Base-by-base conservation (phyloP, 106 monocot genomes). In the Dioscorea alata region DNA sequence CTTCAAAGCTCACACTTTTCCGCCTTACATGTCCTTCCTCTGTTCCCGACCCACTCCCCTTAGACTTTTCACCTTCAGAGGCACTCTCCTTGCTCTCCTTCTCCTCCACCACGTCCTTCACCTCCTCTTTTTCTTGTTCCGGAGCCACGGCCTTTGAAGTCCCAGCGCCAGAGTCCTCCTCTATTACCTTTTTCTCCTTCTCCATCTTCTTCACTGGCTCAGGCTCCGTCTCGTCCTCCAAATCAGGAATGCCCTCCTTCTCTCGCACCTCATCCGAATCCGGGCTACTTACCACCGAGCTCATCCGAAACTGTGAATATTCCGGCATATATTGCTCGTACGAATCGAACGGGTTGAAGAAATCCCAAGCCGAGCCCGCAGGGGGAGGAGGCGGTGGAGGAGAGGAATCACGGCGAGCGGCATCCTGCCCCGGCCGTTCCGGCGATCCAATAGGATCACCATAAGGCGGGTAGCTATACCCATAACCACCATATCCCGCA, bases 171-270 rank as follows among this genome's bases (percentile, higher is more conserved):
- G 73, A 70, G 42, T 60, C 70, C 23, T n/a, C 49, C 32, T 33
- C 65, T 4, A 72, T 69, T 17, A 23, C 48, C 23, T 48, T 70
- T 57, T 65, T 66, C 53, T 64, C 77, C 69, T 20, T 82, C 32
- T 79, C 72, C 61, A 24, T 73, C 17, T 28, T 35, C 67, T 73
- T 75, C 60, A 71, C 53, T 6, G 71, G 50, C 80, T 82, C 81
- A 17, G 74, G 28, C 53, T 83, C 79, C 19, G 64, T 74, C 53
- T 89, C 96, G 15, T 86, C 89, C 49, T 97, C 97, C 49, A 97
- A 81, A 58, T 92, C 89, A 20, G 97, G 97, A 59, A 97, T 97
- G 60, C 97, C 97, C 81, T 97, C 97, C 65, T 70, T 58, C 73
- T 73, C 78, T 69, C 97, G 80, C 22, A 97, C 73, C 53, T 85